Evolutionary conservation across 352 stramenopile genomes (phyloP).

Genomic region (Peronospora farinosa): DNA sequence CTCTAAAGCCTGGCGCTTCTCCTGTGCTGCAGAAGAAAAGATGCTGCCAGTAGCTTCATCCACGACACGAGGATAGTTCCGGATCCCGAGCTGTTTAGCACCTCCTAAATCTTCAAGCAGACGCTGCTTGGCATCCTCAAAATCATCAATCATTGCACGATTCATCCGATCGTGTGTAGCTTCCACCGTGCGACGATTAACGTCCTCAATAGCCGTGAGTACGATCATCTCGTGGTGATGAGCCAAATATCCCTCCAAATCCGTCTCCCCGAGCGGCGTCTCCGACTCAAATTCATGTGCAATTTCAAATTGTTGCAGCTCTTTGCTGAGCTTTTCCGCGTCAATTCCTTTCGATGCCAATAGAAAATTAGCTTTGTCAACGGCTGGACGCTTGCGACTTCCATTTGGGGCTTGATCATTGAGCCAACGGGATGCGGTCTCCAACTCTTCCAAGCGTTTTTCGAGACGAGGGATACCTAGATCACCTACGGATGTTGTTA

Average conservation of each 20-base stretch:
- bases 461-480: conserved; percentile 68
- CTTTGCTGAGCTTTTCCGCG: conserved; percentile 80
- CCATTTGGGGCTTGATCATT: conserved; percentile 23
- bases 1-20: conserved; percentile 29
- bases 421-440: conserved; percentile 54
- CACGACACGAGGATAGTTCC: conserved; percentile 61
- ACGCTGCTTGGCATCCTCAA: conserved; percentile 67
- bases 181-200: conserved; percentile 71
- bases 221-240: conserved; percentile 91
- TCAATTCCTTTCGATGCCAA: conserved; percentile 81
- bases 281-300: conserved; percentile 69
- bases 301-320: conserved; percentile 75
- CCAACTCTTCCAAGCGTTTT: conserved; percentile 77
- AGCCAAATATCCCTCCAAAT: conserved; percentile 83
- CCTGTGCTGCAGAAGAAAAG: conserved; percentile 36
- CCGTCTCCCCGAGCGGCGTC: conserved; percentile 75
- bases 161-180: conserved; percentile 81
- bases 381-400: conserved; percentile 51
- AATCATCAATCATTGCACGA: conserved; percentile 83
- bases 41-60: conserved; percentile 36
- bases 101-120: conserved; percentile 67
- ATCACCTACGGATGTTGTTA: conserved; percentile 72
- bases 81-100: conserved; percentile 57
- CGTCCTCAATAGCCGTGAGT: conserved; percentile 85
- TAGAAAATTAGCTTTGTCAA: conserved; percentile 80